A percentile compares a stretch with the other conserved stretches of the same genome.
Evolutionary conservation across 2,329 filamentous ascomycete genomes (phyloP).

Genomic region (Onygena corvina): DNA sequence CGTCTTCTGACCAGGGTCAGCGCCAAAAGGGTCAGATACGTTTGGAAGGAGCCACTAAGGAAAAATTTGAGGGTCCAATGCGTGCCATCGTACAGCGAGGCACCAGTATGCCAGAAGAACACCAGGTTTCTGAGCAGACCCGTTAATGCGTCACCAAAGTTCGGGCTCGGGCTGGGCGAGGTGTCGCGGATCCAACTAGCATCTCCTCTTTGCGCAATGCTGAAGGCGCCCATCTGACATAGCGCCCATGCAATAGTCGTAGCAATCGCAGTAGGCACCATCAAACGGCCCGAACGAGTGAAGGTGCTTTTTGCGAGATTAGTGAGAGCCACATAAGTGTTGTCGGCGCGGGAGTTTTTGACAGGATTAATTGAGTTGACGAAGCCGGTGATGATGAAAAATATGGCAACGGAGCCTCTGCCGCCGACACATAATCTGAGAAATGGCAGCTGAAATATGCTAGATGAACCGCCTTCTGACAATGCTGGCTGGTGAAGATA

Average conservation of each 20-base stretch:
- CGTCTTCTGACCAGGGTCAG: conserved; percentile 29
- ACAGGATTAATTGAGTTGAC: conserved; percentile 22
- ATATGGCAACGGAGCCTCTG: conserved; percentile 20
- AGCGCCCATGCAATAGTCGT: conserved; percentile 20
- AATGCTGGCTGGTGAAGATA: conserved; percentile 29
- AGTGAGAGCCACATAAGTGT: conserved; percentile 17
- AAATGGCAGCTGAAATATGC: conserved; percentile 21
- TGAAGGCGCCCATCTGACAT: conserved; percentile 18
- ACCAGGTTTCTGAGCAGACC: conserved; percentile 17
- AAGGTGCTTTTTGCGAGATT: conserved; percentile 19
- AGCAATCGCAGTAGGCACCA: conserved; percentile 20
- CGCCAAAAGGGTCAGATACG: conserved; percentile 33
- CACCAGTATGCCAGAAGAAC: conserved; percentile 29
- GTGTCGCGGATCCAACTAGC: conserved; percentile 19
- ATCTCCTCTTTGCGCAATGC: conserved; percentile 18
- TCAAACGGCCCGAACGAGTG: conserved; percentile 18
- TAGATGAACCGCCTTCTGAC: conserved; percentile 14
- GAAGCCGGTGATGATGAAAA: conserved; percentile 24
- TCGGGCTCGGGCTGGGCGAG: conserved; percentile 12
- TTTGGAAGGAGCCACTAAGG: conserved; percentile 32
- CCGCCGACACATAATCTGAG: conserved; percentile 20
- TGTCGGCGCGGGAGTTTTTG: conserved; percentile 18
- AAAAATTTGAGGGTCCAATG: conserved; percentile 36
- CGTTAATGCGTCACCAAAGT: conserved; percentile 13
- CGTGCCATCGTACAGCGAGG: conserved; percentile 32